Evolutionary conservation across 2,329 filamentous ascomycete genomes (phyloP).

Genomic region (Lachnellula subtilissima): DNA sequence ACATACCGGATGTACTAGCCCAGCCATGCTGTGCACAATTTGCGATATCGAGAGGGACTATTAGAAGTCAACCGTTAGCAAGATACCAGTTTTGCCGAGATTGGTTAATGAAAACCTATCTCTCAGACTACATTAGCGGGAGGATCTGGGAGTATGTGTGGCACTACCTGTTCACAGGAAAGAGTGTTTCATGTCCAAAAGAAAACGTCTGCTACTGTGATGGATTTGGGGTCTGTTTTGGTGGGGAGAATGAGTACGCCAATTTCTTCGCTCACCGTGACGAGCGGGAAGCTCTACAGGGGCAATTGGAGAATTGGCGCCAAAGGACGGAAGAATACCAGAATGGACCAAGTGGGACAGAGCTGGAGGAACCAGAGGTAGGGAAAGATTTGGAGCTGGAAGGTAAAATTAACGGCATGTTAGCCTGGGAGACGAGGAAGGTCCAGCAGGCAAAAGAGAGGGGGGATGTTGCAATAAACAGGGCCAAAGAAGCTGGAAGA

Average conservation of each 20-base stretch:
- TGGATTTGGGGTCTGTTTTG: slow-evolving; percentile 31
- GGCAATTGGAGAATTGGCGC: slow-evolving; percentile 7
- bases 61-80: slow-evolving; percentile 42
- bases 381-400: slow-evolving; percentile 11
- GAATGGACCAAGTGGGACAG: neutral
- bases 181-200: slow-evolving; percentile 27
- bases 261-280: slow-evolving; percentile 4
- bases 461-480: slow-evolving; percentile 19
- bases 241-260: slow-evolving; percentile 23
- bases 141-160: slow-evolving; percentile 61
- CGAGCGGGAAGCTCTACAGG: slow-evolving; percentile 8
- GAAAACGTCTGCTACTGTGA: slow-evolving; percentile 31
- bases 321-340: slow-evolving; percentile 2
- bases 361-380: slow-evolving; percentile 10
- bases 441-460: slow-evolving; percentile 17
- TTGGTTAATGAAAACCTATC: slow-evolving; percentile 54
- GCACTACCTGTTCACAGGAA: slow-evolving; percentile 59
- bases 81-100: slow-evolving; percentile 54
- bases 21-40: slow-evolving; percentile 62
- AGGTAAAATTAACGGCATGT: slow-evolving; percentile 11
- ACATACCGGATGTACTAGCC: slow-evolving; percentile 45
- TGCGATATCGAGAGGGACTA: slow-evolving; percentile 50
- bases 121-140: slow-evolving; percentile 51
- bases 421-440: slow-evolving; percentile 12
- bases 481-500: slow-evolving; percentile 21